Conservation (phyloP, 768 basidiomycete genomes). For the Exidia glandulosa region DNA sequence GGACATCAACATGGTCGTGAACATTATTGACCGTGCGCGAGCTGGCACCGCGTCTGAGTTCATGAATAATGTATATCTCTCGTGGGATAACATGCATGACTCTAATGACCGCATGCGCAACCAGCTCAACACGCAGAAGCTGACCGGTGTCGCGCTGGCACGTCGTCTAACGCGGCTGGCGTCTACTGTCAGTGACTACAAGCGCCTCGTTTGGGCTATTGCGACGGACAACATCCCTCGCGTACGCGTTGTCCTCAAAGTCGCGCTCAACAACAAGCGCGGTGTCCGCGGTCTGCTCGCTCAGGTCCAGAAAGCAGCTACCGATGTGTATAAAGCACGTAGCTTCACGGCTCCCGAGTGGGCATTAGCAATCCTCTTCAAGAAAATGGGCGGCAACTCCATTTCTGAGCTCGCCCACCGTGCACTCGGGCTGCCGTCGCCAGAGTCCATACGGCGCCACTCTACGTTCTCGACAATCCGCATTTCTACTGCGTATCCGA, state of each 20-base stretch:
- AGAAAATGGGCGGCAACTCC: slow-evolving; percentile 12
- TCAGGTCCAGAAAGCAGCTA: slow-evolving; percentile 8
- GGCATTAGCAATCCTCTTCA: slow-evolving; percentile 9
- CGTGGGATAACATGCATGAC: slow-evolving; percentile 3
- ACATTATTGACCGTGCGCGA: slow-evolving; percentile 10
- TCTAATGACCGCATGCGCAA: neutral
- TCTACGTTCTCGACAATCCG: neutral
- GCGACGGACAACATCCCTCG: slow-evolving; percentile 13
- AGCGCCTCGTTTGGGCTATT: slow-evolving; percentile 13
- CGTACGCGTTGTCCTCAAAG: slow-evolving; percentile 9
- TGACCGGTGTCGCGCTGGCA: slow-evolving; percentile 7
- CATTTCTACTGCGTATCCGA: neutral
- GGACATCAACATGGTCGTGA: slow-evolving; percentile 1
- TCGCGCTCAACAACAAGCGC: slow-evolving; percentile 5
- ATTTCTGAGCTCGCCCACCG: slow-evolving; percentile 10
- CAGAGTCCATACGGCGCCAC: neutral
- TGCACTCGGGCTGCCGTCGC: neutral
- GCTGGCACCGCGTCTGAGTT: slow-evolving; percentile 5
- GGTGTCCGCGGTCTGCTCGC: slow-evolving; percentile 12
- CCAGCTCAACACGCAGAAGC: slow-evolving; percentile 3
- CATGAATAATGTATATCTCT: slow-evolving; percentile 6
- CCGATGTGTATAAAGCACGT: slow-evolving; percentile 10
- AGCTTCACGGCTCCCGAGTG: slow-evolving; percentile 13
- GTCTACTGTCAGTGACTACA: slow-evolving; percentile 9
- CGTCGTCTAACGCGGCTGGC: slow-evolving; percentile 5